Base-by-base conservation (phyloP, 805 yeast genomes). In the Myxozyma vanderwaltii region DNA sequence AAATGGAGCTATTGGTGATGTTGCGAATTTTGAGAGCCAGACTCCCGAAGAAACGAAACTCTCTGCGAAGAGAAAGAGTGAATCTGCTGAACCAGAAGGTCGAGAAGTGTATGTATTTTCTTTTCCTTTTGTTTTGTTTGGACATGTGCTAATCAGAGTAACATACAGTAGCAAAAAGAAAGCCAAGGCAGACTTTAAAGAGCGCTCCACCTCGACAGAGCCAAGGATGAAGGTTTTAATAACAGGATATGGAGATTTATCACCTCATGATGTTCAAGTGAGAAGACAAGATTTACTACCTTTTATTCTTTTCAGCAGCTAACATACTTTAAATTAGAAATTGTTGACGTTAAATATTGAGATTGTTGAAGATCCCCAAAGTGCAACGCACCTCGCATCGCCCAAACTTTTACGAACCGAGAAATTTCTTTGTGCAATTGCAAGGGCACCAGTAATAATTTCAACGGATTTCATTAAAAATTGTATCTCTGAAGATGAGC, bases 351-450 rank as follows among this genome's bases (percentile, higher is more conserved):
- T 83, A 10, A 96, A 96, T 0, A 80, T 91, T 31, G 73, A 74
- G 26, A 73, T 88, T 5, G 71, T 73, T 5, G 69, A 71, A 13
- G 74, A 74, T 5, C 69, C 76, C 0, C 65, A 69, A 10, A 73
- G 77, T 13, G 82, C 79, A 2, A 76, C 76, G 7, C 72, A 76
- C 17, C 61, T 81, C 5, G 82, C 91, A 10, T 91, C 97, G 0
- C 96, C 97, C 0, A 83, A 83, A 61, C 78, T 87, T n/a, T 70
- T 88, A 67, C 77, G 97, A 64, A 92, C 98, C 0, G 96, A 88
- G 58, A 94, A 92, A 73, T 91, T 92, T 68, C 77, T 92, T 54
- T 80, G 81, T 44, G 83, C 91, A 21, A 74, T 91, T 51, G 82
- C 90, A 53, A 77, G 77, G 43, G 83, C 78, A 1, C 54, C 63